phyloP scores from a whole-genome alignment of 345 rosid species.

The Populus euphratica region DNA sequence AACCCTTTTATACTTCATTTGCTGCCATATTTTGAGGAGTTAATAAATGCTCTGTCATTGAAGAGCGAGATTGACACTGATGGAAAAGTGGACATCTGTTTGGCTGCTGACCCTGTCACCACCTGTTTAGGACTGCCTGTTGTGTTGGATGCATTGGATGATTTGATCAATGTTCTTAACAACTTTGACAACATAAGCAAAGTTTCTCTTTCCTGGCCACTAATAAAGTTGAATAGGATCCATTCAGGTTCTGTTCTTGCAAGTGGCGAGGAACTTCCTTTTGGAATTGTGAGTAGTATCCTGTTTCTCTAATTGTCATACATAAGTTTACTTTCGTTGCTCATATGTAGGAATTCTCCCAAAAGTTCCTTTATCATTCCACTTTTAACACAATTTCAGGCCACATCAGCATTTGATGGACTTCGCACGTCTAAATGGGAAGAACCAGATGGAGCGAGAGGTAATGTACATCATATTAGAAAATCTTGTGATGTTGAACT shows the following conservation, averaged over 20 bases:
- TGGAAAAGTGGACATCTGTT: constrained; percentile 39
- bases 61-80: constrained; percentile 47
- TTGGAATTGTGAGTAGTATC: constrained; percentile 70
- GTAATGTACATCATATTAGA: constrained; percentile 26
- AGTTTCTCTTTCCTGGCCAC: constrained; percentile 51
- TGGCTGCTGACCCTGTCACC: constrained; percentile 71
- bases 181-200: constrained; percentile 34
- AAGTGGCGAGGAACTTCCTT: constrained; percentile 89
- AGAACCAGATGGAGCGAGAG: constrained; percentile 91
- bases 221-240: constrained; percentile 62
- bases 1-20: constrained; percentile 40
- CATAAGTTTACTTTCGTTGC: neutral
- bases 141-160: constrained; percentile 64
- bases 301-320: neutral
- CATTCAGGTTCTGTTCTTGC: constrained; percentile 87
- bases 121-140: constrained; percentile 78
- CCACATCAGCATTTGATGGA: constrained; percentile 90
- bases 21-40: constrained; percentile 49
- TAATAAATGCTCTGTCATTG: constrained; percentile 57
- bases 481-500: neutral
- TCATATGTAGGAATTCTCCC: neutral
- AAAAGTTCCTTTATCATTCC: constrained; percentile 10
- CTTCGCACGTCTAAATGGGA: constrained; percentile 81
- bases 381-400: constrained; percentile 44
- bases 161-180: constrained; percentile 40